A percentile compares a stretch with the other conserved stretches of the same genome.
phyloP scores from a whole-genome alignment of 495 filamentous ascomycete species.

The Xylaria venustula region DNA sequence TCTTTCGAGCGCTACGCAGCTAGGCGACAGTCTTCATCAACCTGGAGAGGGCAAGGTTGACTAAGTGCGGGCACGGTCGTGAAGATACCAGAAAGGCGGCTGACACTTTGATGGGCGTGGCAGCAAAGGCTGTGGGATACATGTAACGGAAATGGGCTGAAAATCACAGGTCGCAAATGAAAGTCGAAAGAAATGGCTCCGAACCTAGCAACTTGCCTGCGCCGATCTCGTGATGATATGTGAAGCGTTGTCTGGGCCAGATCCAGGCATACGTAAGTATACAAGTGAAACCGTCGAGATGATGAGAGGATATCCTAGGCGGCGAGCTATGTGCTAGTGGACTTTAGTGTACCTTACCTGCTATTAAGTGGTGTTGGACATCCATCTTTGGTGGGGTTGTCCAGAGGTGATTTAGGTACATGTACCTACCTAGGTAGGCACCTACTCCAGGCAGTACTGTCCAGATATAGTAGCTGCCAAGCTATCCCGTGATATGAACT shows the following conservation, averaged over 20 bases:
- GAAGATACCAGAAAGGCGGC: neutral
- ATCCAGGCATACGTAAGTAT: neutral
- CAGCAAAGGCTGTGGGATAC: neutral
- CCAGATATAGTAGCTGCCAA: too few relatives aligned
- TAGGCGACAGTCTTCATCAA: neutral
- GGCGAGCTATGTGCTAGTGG: neutral
- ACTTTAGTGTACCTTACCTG: too few relatives aligned
- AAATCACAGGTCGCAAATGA: neutral
- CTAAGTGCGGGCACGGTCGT: conserved; percentile 9
- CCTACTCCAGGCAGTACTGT: too few relatives aligned
- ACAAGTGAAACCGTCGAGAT: neutral
- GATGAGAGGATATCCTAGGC: neutral
- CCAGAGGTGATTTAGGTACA: too few relatives aligned
- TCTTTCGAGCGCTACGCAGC: neutral
- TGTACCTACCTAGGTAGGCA: too few relatives aligned
- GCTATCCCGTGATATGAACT: too few relatives aligned
- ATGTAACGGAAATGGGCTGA: neutral
- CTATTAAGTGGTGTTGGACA: too few relatives aligned
- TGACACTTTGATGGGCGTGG: neutral
- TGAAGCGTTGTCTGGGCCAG: conserved; percentile 7
- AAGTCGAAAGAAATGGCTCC: neutral
- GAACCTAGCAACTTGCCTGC: neutral
- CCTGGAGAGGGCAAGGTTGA: neutral
- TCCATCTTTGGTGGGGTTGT: too few relatives aligned
- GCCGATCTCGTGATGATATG: conserved; percentile 6